phyloP scores from a whole-genome alignment of 306 rosid species.

The Astragalus glycyphyllos region DNA sequence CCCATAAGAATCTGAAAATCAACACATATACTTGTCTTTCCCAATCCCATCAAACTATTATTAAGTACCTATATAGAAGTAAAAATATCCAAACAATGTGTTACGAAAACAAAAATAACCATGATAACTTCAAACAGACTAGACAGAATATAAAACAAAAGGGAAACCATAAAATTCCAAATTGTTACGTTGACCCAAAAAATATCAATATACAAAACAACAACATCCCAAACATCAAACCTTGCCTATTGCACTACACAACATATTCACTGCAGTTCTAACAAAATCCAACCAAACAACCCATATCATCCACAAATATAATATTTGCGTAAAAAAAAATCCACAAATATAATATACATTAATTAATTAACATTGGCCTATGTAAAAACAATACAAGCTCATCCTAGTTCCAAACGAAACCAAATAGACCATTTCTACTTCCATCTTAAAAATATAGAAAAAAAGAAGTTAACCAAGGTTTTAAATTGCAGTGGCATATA shows the following conservation, averaged over 20 bases:
- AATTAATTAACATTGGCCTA: neutral
- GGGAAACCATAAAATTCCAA: constrained; percentile 46
- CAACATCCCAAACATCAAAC: constrained; percentile 35
- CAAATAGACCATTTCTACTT: neutral
- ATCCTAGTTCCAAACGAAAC: constrained; percentile 3
- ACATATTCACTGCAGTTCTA: neutral
- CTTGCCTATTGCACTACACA: constrained; percentile 2
- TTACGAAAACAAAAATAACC: constrained; percentile 28
- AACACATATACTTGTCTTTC: constrained; percentile 18
- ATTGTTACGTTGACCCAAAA: constrained; percentile 49
- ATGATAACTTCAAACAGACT: constrained; percentile 35
- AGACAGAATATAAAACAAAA: constrained; percentile 49
- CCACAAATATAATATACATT: constrained; percentile 26
- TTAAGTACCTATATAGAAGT: constrained; percentile 3
- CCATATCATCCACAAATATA: constrained; percentile 1
- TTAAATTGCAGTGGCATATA: no score
- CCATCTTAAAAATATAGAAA: no score
- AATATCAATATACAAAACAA: neutral
- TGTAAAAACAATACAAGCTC: neutral
- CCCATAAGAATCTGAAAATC: constrained; percentile 37
- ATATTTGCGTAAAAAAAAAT: no score
- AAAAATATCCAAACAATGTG: neutral
- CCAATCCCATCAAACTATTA: constrained; percentile 5
- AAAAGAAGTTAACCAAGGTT: no score
- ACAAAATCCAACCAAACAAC: neutral